These are phyloP conservation scores for Ceratobasidium sp. DNA, from an alignment of 1,284 basidiomycete genomes.

Conservation along the genomic window DNA sequence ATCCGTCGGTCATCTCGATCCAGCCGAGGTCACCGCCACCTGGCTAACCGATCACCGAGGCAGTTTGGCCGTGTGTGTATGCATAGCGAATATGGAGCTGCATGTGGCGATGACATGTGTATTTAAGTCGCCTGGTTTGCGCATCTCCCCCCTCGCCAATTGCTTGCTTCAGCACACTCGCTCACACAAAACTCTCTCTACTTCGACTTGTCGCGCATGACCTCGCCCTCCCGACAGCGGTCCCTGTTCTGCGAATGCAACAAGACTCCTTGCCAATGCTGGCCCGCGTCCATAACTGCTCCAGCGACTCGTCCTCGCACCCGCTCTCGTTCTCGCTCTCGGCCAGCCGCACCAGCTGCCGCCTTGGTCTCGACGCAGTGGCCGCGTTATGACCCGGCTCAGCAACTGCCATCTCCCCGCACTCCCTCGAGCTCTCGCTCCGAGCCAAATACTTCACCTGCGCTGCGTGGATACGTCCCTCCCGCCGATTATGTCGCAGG, in stretches of 20 bases:
- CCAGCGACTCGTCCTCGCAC: constrained; percentile 4
- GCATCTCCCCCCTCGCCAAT: background rate
- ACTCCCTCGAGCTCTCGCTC: constrained; percentile 21
- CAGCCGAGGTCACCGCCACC: too few relatives aligned
- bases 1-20: background rate
- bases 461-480: constrained; percentile 7
- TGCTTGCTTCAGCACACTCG: background rate
- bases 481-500: constrained; percentile 5
- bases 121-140: background rate
- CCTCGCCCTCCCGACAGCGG: constrained; percentile 17
- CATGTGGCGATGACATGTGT: background rate
- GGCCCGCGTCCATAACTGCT: background rate
- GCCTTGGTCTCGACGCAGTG: background rate
- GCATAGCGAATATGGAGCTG: background rate
- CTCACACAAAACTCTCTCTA: background rate
- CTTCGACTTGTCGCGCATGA: constrained; percentile 5
- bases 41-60: background rate
- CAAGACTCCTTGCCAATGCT: constrained; percentile 19
- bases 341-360: background rate
- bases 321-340: constrained; percentile 5
- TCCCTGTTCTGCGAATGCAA: constrained; percentile 24
- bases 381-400: constrained; percentile 22
- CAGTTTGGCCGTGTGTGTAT: constrained; percentile 5
- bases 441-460: background rate
- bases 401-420: constrained; percentile 18